Evolutionary conservation across 2,329 filamentous ascomycete genomes (phyloP).

Genomic region (Xylariaceae sp.): DNA sequence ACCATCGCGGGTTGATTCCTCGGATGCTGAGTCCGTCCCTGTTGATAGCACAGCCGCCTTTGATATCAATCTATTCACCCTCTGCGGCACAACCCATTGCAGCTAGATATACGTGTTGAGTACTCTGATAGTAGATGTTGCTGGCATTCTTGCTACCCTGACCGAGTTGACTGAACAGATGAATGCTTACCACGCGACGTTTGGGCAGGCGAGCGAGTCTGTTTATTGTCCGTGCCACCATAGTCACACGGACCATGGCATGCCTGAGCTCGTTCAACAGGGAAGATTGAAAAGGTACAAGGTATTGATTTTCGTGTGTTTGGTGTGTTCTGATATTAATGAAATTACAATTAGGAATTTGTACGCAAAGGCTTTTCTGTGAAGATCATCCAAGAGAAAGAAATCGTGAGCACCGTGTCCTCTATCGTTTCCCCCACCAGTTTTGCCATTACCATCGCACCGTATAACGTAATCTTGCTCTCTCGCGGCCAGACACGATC

Average conservation of each 20-base stretch:
- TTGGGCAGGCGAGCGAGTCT: slow-evolving; percentile 13
- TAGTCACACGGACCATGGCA: neutral
- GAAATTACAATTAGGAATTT: neutral
- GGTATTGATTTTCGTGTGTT: neutral
- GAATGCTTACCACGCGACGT: slow-evolving; percentile 13
- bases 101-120: slow-evolving; percentile 1
- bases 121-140: neutral
- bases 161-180: neutral
- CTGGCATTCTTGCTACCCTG: neutral
- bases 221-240: slow-evolving; percentile 13
- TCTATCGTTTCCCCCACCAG: neutral
- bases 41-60: slow-evolving; percentile 1
- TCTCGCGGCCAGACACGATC: neutral
- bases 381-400: neutral
- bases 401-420: neutral
- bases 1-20: slow-evolving; percentile 2
- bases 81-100: slow-evolving; percentile 5
- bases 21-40: slow-evolving; percentile 1
- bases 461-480: neutral
- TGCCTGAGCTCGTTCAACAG: neutral
- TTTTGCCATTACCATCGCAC: neutral
- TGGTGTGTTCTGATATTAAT: neutral
- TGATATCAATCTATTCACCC: neutral
- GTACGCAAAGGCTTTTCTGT: neutral
- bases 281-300: neutral